These are phyloP conservation scores for Trichosanthes truncata DNA, from an alignment of 306 rosid genomes.

Conservation along the genomic window DNA sequence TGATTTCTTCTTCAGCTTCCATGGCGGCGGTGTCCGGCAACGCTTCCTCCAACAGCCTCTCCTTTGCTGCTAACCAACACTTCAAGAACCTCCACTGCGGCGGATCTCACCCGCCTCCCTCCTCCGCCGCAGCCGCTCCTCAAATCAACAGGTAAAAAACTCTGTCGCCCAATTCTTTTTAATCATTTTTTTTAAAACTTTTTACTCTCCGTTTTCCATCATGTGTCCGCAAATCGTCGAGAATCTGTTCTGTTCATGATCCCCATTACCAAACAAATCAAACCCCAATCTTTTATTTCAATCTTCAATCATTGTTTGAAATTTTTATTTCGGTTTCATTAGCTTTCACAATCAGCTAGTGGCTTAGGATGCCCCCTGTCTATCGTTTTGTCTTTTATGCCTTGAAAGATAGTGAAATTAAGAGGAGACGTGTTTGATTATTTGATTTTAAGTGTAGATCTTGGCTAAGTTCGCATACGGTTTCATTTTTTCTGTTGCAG, in stretches of 20 bases:
- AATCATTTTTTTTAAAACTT: no score
- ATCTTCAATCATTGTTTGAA: neutral
- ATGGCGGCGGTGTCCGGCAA: conserved; percentile 25
- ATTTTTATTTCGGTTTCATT: neutral
- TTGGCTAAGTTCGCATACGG: neutral
- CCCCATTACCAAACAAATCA: neutral
- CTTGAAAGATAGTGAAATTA: neutral
- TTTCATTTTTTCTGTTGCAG: conserved; percentile 20
- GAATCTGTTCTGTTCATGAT: neutral
- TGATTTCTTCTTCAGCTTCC: conserved; percentile 28
- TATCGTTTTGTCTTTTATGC: neutral
- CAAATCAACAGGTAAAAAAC: conserved; percentile 47
- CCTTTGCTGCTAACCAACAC: conserved; percentile 31
- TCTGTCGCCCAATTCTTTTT: neutral
- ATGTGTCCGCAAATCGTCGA: neutral
- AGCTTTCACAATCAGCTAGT: neutral
- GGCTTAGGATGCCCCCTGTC: neutral
- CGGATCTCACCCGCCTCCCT: neutral
- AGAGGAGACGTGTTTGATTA: neutral
- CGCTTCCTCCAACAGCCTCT: conserved; percentile 30
- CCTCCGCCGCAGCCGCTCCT: conserved; percentile 30
- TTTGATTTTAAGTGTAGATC: neutral
- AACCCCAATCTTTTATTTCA: neutral
- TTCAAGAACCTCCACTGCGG: conserved; percentile 31
- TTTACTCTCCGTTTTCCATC: neutral